These are phyloP conservation scores for Paratinospora sagittata DNA, from an alignment of 164 flowering plant species.

Conservation along the genomic window DNA sequence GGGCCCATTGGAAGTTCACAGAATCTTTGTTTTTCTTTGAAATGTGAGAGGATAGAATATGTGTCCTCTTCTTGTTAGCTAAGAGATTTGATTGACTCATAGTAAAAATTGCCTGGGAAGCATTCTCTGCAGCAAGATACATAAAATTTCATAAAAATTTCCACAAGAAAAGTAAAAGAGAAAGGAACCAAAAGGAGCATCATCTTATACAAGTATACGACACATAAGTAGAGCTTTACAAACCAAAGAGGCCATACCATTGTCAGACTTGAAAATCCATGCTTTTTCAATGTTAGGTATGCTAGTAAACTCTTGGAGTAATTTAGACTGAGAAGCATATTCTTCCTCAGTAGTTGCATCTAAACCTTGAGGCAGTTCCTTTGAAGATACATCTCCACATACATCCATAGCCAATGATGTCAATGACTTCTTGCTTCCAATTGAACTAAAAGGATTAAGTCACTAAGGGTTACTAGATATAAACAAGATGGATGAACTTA, in stretches of 20 bases:
- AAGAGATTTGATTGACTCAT: conserved; percentile 70
- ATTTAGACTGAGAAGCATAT: conserved; percentile 57
- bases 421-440: conserved; percentile 25
- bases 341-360: conserved; percentile 59
- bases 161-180: not conserved
- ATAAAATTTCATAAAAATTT: not conserved
- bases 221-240: too few species aligned
- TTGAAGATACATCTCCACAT: conserved; percentile 25
- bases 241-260: conserved; percentile 34
- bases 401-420: conserved; percentile 42
- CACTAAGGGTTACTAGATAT: not conserved
- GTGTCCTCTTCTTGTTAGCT: conserved; percentile 71
- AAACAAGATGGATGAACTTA: not conserved
- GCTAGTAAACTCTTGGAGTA: conserved; percentile 57
- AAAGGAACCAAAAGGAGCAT: not conserved
- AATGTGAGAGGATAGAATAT: conserved; percentile 52
- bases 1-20: conserved; percentile 78
- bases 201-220: not conserved
- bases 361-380: conserved; percentile 35
- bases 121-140: conserved; percentile 35
- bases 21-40: conserved; percentile 27
- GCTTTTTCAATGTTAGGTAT: conserved; percentile 72
- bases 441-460: conserved; percentile 7
- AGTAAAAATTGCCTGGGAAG: conserved; percentile 66
- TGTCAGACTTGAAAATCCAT: conserved; percentile 59